A percentile compares a stretch with the other conserved stretches of the same genome.
Evolutionary conservation across 306 rosid genomes (phyloP).

Genomic region (Vigna angularis): DNA sequence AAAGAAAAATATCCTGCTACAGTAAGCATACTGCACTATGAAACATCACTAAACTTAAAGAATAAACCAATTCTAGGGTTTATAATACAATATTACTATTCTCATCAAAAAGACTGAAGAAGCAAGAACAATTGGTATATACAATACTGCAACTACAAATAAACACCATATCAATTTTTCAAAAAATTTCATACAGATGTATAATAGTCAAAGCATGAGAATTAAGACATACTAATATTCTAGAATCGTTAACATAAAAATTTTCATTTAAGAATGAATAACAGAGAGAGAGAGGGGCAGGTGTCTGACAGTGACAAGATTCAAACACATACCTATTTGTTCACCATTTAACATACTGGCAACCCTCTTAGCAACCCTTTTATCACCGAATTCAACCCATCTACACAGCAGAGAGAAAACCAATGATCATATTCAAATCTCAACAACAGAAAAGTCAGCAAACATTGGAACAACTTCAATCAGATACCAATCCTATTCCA

Average conservation of each 20-base stretch:
- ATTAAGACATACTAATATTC: background rate
- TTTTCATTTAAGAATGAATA: slow-evolving; percentile 6
- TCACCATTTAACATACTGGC: slow-evolving; percentile 88
- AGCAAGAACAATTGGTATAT: background rate
- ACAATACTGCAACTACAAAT: slow-evolving; percentile 17
- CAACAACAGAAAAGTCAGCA: background rate
- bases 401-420: slow-evolving; percentile 52
- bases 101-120: background rate
- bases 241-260: background rate
- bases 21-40: background rate
- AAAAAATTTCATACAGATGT: background rate
- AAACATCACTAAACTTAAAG: background rate
- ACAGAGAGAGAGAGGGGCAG: background rate
- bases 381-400: slow-evolving; percentile 88
- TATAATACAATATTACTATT: background rate
- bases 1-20: slow-evolving; percentile 5
- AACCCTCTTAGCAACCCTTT: slow-evolving; percentile 80
- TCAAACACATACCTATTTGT: slow-evolving; percentile 69
- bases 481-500: slow-evolving; percentile 28
- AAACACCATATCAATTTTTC: background rate
- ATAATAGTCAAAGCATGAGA: background rate
- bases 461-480: slow-evolving; percentile 27
- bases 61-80: background rate
- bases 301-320: background rate
- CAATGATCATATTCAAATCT: slow-evolving; percentile 28